These are phyloP conservation scores for Prunus fruticosa DNA, from an alignment of 306 rosid species.

Conservation along the genomic window DNA sequence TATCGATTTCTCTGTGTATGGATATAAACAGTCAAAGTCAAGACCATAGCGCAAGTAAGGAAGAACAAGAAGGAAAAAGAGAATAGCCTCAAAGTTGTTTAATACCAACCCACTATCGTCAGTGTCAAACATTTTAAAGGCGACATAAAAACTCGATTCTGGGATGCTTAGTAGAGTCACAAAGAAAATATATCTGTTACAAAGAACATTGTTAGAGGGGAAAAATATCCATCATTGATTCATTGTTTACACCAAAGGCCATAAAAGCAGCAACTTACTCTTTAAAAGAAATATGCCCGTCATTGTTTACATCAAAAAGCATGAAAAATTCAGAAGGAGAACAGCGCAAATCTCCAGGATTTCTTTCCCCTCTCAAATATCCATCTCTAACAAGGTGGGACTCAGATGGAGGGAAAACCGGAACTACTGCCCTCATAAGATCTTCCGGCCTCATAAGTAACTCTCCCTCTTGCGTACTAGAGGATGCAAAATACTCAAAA, in stretches of 20 bases:
- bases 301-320: slow-evolving; percentile 83
- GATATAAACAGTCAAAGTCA: slow-evolving; percentile 2
- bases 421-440: slow-evolving; percentile 92
- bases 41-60: not conserved
- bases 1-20: slow-evolving; percentile 57
- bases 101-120: slow-evolving; percentile 67
- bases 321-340: slow-evolving; percentile 68
- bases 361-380: slow-evolving; percentile 80
- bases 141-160: slow-evolving; percentile 69
- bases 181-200: slow-evolving; percentile 79
- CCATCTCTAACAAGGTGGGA: slow-evolving; percentile 92
- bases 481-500: slow-evolving; percentile 88
- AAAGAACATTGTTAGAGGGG: slow-evolving; percentile 17
- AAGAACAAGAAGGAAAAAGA: not conserved
- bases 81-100: slow-evolving; percentile 15
- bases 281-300: slow-evolving; percentile 74
- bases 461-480: slow-evolving; percentile 61
- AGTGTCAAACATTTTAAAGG: slow-evolving; percentile 82
- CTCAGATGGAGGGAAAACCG: slow-evolving; percentile 97
- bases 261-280: slow-evolving; percentile 55
- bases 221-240: not conserved
- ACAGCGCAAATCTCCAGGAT: slow-evolving; percentile 72
- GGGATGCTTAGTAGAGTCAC: slow-evolving; percentile 88
- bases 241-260: not conserved
- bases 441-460: slow-evolving; percentile 75